phyloP scores from a whole-genome alignment of 495 filamentous ascomycete genomes.

The Evernia prunastri region DNA sequence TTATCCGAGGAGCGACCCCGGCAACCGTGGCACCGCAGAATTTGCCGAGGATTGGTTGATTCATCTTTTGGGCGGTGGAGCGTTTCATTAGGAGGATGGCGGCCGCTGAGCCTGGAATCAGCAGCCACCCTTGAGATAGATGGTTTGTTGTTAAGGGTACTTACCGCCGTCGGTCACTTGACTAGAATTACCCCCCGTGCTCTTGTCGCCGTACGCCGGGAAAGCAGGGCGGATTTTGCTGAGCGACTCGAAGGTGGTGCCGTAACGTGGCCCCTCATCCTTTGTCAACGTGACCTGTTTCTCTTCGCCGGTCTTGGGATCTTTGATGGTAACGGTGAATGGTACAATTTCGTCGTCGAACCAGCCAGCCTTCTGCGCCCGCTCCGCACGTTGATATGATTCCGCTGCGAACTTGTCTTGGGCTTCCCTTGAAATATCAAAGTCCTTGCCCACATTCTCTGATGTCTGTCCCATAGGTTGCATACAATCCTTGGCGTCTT shows the following conservation, averaged over 20 bases:
- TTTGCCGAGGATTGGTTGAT: slow-evolving; percentile 89
- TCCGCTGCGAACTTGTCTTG: slow-evolving; percentile 85
- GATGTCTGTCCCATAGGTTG: slow-evolving; percentile 97
- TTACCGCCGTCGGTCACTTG: slow-evolving; percentile 87
- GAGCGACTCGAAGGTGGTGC: slow-evolving; percentile 77
- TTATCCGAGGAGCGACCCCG: slow-evolving; percentile 84
- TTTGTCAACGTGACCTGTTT: slow-evolving; percentile 69
- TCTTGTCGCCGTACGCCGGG: slow-evolving; percentile 77
- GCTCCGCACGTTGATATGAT: slow-evolving; percentile 79
- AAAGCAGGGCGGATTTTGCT: slow-evolving; percentile 88
- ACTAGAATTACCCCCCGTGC: slow-evolving; percentile 90
- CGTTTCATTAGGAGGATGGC: slow-evolving; percentile 91
- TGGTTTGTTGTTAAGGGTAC: too few species aligned
- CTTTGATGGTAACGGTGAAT: slow-evolving; percentile 72
- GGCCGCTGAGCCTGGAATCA: slow-evolving; percentile 48
- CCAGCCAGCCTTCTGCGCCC: slow-evolving; percentile 85
- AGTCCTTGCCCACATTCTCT: slow-evolving; percentile 92
- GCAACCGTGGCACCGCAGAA: slow-evolving; percentile 88
- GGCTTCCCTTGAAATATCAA: slow-evolving; percentile 67
- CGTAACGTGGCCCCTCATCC: slow-evolving; percentile 85
- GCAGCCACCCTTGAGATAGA: neutral
- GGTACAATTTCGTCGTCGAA: slow-evolving; percentile 94
- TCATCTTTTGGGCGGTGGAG: slow-evolving; percentile 75
- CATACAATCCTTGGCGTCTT: slow-evolving; percentile 79
- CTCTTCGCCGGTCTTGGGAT: slow-evolving; percentile 69